phyloP scores from a whole-genome alignment of 1,139 yeast species.

The Sugiyamaella grinbergsii region DNA sequence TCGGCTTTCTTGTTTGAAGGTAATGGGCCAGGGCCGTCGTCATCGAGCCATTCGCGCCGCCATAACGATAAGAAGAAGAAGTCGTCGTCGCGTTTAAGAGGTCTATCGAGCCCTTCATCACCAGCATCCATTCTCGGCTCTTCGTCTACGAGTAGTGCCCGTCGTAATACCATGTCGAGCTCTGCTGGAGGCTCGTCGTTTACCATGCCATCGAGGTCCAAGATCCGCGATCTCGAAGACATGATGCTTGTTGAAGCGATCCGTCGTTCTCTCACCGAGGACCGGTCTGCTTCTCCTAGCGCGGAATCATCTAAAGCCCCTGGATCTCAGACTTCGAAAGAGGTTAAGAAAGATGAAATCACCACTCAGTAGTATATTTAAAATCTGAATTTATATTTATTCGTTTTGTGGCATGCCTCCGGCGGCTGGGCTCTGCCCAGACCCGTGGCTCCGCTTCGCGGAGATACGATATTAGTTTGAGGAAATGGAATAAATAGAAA shows the following conservation, averaged over 20 bases:
- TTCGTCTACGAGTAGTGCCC: constrained; percentile 15
- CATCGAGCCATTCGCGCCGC: constrained; percentile 23
- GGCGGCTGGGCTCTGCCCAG: constrained; percentile 4
- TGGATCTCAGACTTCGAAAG: constrained; percentile 12
- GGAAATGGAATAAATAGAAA: constrained; percentile 9
- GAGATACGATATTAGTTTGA: background rate
- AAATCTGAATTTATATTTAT: background rate
- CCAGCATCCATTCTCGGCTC: constrained; percentile 13
- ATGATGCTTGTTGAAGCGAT: constrained; percentile 85
- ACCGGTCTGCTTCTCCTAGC: background rate
- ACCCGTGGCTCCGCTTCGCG: constrained; percentile 1
- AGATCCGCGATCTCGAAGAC: constrained; percentile 56
- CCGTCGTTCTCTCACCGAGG: constrained; percentile 46
- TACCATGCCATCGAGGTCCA: constrained; percentile 3
- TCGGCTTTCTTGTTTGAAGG: constrained; percentile 57
- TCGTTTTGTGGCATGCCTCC: constrained; percentile 3
- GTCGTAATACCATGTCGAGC: constrained; percentile 9
- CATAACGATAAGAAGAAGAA: constrained; percentile 24
- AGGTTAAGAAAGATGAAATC: constrained; percentile 17
- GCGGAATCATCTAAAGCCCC: constrained; percentile 11
- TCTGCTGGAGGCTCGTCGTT: constrained; percentile 2
- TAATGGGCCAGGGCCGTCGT: constrained; percentile 12
- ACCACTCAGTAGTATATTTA: constrained; percentile 14
- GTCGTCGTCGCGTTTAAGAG: constrained; percentile 26
- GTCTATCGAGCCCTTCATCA: constrained; percentile 21